phyloP scores from a whole-genome alignment of 2,329 filamentous ascomycete species.

The Curvularia hawaiiensis region DNA sequence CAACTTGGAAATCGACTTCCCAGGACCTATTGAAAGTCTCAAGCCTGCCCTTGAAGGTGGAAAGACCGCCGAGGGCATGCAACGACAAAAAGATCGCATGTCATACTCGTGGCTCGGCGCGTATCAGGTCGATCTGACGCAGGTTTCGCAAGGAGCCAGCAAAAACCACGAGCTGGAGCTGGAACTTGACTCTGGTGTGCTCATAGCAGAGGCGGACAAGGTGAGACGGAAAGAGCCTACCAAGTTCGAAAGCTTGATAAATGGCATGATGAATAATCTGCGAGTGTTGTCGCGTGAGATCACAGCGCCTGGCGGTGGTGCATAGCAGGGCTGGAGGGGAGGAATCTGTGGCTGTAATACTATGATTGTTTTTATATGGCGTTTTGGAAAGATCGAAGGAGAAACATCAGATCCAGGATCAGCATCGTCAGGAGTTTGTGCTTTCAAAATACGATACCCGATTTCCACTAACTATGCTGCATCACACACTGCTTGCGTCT shows the following conservation, averaged over 20 bases:
- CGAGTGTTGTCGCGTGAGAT: conserved; percentile 45
- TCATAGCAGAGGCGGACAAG: conserved; percentile 69
- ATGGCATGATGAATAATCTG: conserved; percentile 74
- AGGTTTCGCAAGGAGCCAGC: conserved; percentile 67
- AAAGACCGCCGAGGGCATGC: conserved; percentile 48
- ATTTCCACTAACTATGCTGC: conserved; percentile 17
- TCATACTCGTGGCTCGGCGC: conserved; percentile 81
- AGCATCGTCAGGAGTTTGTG: conserved; percentile 32
- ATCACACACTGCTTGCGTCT: neutral
- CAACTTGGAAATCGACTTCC: conserved; percentile 89
- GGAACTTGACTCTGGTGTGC: conserved; percentile 67
- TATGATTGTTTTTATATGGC: conserved; percentile 12
- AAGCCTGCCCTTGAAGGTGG: conserved; percentile 51
- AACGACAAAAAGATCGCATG: conserved; percentile 86
- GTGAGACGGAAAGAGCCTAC: conserved; percentile 57
- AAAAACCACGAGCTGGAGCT: conserved; percentile 85
- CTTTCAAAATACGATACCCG: conserved; percentile 42
- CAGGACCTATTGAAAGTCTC: conserved; percentile 64
- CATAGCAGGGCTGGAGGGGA: neutral
- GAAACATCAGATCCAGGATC: conserved; percentile 1
- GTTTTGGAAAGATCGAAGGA: neutral
- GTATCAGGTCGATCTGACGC: conserved; percentile 91
- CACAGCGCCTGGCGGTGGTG: conserved; percentile 21
- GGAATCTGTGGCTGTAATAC: conserved; percentile 12
- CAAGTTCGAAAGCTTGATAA: conserved; percentile 66